A percentile compares a stretch with the other conserved stretches of the same genome.
These are phyloP conservation scores for Calonectria honghensis DNA, from an alignment of 2,329 filamentous ascomycete species.

Conservation along the genomic window DNA sequence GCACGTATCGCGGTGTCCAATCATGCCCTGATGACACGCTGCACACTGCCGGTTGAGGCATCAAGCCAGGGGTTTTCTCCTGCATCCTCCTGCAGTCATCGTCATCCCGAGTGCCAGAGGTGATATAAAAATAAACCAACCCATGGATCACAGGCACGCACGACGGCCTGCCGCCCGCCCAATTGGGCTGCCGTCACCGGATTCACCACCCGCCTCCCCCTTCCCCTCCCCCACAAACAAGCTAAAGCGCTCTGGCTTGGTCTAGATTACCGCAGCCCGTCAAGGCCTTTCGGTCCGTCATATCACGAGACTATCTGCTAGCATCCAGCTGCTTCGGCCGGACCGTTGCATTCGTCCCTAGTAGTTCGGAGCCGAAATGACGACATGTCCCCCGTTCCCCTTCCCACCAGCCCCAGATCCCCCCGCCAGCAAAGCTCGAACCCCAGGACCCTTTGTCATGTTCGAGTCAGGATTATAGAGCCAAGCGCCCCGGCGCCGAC, in stretches of 20 bases:
- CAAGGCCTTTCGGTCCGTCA: constrained; percentile 12
- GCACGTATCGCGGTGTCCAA: constrained; percentile 2
- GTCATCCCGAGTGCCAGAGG: constrained; percentile 18
- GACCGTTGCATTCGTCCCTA: constrained; percentile 16
- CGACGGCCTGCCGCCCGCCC: constrained; percentile 12
- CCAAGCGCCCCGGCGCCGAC: not conserved
- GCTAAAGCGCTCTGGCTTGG: constrained; percentile 10
- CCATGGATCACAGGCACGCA: constrained; percentile 10
- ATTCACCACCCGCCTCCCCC: constrained; percentile 21
- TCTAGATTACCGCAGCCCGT: constrained; percentile 11
- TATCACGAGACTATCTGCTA: constrained; percentile 2
- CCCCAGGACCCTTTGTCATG: constrained; percentile 33
- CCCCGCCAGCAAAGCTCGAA: not conserved
- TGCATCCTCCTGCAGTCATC: constrained; percentile 23
- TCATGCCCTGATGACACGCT: constrained; percentile 16
- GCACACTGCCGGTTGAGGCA: constrained; percentile 24
- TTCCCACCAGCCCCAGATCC: not conserved
- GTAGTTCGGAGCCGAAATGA: constrained; percentile 39
- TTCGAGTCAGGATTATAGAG: constrained; percentile 33
- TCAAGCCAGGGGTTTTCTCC: constrained; percentile 23
- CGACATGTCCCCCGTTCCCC: constrained; percentile 25
- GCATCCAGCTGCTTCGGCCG: constrained; percentile 25
- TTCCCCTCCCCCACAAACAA: constrained; percentile 23
- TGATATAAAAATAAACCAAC: constrained; percentile 22
- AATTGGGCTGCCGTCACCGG: constrained; percentile 25